These are phyloP conservation scores for Aspergillus nomiae DNA, from an alignment of 2,329 filamentous ascomycete species.

Conservation along the genomic window DNA sequence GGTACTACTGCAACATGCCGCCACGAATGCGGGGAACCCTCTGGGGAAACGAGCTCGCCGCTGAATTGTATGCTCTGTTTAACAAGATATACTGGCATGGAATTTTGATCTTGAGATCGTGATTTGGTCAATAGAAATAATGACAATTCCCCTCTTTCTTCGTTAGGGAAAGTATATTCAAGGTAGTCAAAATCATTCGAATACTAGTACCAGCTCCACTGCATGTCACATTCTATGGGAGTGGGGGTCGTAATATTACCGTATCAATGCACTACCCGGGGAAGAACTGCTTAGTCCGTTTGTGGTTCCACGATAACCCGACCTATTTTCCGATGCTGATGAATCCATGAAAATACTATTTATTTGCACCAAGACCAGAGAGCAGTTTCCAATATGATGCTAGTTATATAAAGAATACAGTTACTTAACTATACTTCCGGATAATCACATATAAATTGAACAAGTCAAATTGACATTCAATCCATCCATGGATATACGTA, in stretches of 20 bases:
- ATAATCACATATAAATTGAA: neutral
- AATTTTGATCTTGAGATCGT: neutral
- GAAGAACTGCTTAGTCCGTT: neutral
- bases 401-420: no score
- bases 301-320: neutral
- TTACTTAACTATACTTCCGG: no score
- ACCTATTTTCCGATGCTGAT: neutral
- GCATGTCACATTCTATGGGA: neutral
- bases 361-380: no score
- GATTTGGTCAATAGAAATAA: neutral
- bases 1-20: neutral
- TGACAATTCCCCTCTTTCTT: neutral
- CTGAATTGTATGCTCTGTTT: neutral
- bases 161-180: neutral
- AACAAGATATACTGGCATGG: neutral
- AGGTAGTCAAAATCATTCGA: neutral
- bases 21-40: conserved; percentile 5
- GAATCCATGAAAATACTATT: no score
- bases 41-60: neutral
- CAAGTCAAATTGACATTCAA: neutral
- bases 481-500: neutral
- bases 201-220: neutral
- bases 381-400: no score
- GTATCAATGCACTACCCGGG: neutral
- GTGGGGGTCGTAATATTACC: conserved; percentile 1